phyloP scores from a whole-genome alignment of 345 rosid genomes.

The Viola odorata region DNA sequence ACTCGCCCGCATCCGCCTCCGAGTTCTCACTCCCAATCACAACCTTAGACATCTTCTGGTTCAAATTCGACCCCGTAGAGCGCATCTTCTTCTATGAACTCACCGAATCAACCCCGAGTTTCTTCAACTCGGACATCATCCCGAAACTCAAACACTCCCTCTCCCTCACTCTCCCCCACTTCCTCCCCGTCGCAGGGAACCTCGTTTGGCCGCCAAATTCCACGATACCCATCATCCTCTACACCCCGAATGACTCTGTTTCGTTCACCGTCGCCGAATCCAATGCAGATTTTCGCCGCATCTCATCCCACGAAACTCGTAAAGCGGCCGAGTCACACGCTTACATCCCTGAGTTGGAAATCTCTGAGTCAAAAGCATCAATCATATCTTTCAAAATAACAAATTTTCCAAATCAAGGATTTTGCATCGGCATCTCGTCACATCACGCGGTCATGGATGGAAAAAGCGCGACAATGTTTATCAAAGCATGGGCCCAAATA shows the following conservation, averaged over 20 bases:
- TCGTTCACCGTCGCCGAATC: constrained; percentile 37
- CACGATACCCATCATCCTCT: constrained; percentile 22
- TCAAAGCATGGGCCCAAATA: constrained; percentile 22
- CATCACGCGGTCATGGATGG: constrained; percentile 18
- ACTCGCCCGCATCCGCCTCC: constrained; percentile 9
- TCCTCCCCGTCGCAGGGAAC: constrained; percentile 31
- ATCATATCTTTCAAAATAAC: constrained; percentile 16
- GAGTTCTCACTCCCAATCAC: constrained; percentile 27
- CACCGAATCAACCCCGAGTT: constrained; percentile 14
- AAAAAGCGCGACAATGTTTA: not conserved
- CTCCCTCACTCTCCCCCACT: constrained; percentile 28
- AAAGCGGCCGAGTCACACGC: constrained; percentile 22
- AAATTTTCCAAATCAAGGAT: constrained; percentile 14
- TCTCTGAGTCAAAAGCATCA: constrained; percentile 14
- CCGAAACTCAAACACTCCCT: constrained; percentile 37
- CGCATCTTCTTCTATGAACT: constrained; percentile 35
- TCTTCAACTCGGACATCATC: constrained; percentile 30
- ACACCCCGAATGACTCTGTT: constrained; percentile 22
- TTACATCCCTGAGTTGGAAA: constrained; percentile 25
- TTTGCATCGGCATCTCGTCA: constrained; percentile 10
- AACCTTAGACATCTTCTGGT: constrained; percentile 20
- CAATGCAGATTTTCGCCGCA: constrained; percentile 15
- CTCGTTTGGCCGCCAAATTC: constrained; percentile 20
- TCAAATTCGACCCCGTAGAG: constrained; percentile 27
- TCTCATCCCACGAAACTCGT: constrained; percentile 19